Evolutionary conservation across 768 basidiomycete genomes (phyloP), one percentile per base, ranked within the genome.

Genomic region (Butyriboletus loyo): DNA sequence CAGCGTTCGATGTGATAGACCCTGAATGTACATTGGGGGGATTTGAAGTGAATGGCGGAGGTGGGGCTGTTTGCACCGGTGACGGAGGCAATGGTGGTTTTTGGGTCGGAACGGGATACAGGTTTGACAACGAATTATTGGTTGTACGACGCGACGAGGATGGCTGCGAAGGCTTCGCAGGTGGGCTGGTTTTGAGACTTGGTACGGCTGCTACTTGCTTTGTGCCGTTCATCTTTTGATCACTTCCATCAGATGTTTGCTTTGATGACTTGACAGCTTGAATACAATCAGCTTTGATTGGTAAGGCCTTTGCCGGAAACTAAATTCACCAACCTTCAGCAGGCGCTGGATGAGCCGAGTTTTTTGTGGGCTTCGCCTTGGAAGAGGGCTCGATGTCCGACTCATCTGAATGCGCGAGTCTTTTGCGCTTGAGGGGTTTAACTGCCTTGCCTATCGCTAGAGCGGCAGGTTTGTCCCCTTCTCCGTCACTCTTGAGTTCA

Each of bases 401-500:
- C 15, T 65, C 62, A 13, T 69, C 69, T 6, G 66, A 63, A 17
- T 50, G 50, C 5, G 36, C 30, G 0, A 54, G 49, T 39, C 67
- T 58, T 52, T 71, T 71, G 31, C 68, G 67, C 52, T 69, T 69
- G 17, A 34, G 25, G 35, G 53, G 14, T 40, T 66, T 60, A 5
- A 19, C 7, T 15, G 22, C 9, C 35, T 58, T 61, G 17, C 55
- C 49, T 4, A 55, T 36, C n/a, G 34, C 55, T 8, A 39, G 17
- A 25, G 55, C 56, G 10, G 68, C 69, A 25, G 67, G 69, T n/a
- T 39, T 55, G 34, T 69, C 62, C 30, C 69, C 69, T 11, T 71
- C 59, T 22, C 69, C 67, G 15, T 69, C 68, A 24, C 60, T 71
- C 43, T 37, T 62, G 39, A 69, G 67, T 25, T 69, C 69, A 15